Evolutionary conservation across 768 basidiomycete genomes (phyloP).

Genomic region (Flagelloscypha sp.): DNA sequence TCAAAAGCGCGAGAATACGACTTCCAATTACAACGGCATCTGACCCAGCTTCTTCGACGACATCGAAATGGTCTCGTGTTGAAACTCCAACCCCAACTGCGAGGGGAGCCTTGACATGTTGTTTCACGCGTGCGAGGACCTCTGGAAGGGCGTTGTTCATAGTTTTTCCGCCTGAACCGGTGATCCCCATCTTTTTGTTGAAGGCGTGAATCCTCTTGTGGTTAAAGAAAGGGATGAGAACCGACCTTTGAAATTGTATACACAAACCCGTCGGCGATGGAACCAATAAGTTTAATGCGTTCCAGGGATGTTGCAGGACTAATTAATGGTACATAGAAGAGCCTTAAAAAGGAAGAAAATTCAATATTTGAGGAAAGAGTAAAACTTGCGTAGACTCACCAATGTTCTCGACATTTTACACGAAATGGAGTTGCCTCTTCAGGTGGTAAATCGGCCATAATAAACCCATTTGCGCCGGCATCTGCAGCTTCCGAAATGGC

Average conservation of each 20-base stretch:
- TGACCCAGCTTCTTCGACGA: constrained; percentile 47
- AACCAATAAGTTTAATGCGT: constrained; percentile 50
- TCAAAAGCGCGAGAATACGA: constrained; percentile 45
- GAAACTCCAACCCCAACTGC: constrained; percentile 63
- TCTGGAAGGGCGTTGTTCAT: constrained; percentile 43
- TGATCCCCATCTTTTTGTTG: constrained; percentile 70
- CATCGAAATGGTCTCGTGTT: constrained; percentile 48
- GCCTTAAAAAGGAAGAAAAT: constrained; percentile 15
- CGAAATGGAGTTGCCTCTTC: constrained; percentile 57
- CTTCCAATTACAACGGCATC: constrained; percentile 60
- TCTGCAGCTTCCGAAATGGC: constrained; percentile 48
- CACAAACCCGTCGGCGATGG: constrained; percentile 59
- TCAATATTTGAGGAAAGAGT: background rate
- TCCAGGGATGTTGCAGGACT: constrained; percentile 51
- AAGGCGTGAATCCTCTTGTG: background rate
- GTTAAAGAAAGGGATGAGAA: too few relatives aligned
- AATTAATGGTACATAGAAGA: constrained; percentile 55
- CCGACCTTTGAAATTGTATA: constrained; percentile 54
- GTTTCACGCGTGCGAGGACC: constrained; percentile 46
- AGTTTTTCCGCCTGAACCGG: constrained; percentile 43
- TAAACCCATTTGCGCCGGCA: constrained; percentile 59
- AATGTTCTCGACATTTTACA: constrained; percentile 40
- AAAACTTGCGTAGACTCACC: constrained; percentile 29
- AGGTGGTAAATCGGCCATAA: constrained; percentile 57
- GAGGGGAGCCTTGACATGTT: constrained; percentile 43